Conservation (phyloP, 129 eudicot genomes). For the Flaveria bidentis region DNA sequence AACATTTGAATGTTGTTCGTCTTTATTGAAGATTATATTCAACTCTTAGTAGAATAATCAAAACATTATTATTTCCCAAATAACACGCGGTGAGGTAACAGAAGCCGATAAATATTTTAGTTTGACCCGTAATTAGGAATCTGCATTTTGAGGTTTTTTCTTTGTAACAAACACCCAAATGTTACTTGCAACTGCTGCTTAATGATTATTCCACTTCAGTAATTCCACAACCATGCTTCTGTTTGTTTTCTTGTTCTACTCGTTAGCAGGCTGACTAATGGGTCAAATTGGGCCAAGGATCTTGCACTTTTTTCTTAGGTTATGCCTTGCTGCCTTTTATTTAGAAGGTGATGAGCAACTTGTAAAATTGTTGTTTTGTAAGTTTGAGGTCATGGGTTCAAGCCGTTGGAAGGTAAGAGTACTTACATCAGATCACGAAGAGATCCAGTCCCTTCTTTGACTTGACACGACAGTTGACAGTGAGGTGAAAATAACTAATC, state of each 20-base stretch:
- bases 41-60: slow-evolving; percentile 12
- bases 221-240: not conserved
- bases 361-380: too few relatives aligned
- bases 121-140: slow-evolving; percentile 30
- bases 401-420: too few relatives aligned
- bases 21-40: slow-evolving; percentile 23
- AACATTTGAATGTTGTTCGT: slow-evolving; percentile 32
- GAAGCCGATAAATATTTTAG: not conserved
- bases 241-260: not conserved
- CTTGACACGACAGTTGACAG: too few relatives aligned
- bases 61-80: slow-evolving; percentile 11
- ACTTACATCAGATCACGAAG: too few relatives aligned
- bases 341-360: too few relatives aligned
- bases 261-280: not conserved
- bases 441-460: too few relatives aligned
- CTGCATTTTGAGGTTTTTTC: not conserved
- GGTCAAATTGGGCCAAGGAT: not conserved
- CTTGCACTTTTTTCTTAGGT: not conserved
- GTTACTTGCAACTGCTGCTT: not conserved
- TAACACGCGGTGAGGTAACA: not conserved
- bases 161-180: not conserved
- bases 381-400: too few relatives aligned
- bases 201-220: not conserved
- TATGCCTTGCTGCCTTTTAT: too few relatives aligned
- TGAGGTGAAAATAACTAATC: too few relatives aligned